Conservation (phyloP, 352 stramenopile genomes). For the Phytopythium helicoides region DNA sequence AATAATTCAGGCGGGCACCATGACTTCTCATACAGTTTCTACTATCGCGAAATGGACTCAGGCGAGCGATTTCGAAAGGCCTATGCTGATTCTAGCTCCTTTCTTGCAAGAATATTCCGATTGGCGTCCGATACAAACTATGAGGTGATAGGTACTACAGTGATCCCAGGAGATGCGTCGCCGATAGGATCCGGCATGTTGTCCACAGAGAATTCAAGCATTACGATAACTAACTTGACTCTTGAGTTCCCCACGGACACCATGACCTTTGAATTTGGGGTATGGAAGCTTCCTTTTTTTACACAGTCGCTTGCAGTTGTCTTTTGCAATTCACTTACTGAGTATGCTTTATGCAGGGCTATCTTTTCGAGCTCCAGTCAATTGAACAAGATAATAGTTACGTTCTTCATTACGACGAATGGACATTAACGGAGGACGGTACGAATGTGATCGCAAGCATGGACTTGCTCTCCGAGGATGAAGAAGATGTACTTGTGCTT, state of each 20-base stretch:
- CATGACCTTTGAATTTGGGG: conserved; percentile 43
- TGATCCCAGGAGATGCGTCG: conserved; percentile 9
- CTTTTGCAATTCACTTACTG: background rate
- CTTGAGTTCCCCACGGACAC: background rate
- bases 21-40: conserved; percentile 32
- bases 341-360: conserved; percentile 19
- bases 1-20: conserved; percentile 32
- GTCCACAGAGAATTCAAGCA: conserved; percentile 15
- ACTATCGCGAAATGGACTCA: conserved; percentile 17
- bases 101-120: conserved; percentile 31
- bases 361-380: conserved; percentile 47
- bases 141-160: conserved; percentile 43
- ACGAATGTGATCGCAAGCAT: conserved; percentile 9
- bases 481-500: conserved; percentile 19
- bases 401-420: background rate
- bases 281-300: conserved; percentile 19
- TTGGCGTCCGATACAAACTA: conserved; percentile 43
- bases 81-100: conserved; percentile 13
- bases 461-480: conserved; percentile 8
- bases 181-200: conserved; percentile 16
- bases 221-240: conserved; percentile 12
- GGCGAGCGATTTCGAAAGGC: conserved; percentile 22
- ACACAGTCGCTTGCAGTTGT: too few species aligned
- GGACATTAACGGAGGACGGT: background rate
- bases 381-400: background rate